phyloP scores from a whole-genome alignment of 768 basidiomycete genomes.

The Russula sp. region DNA sequence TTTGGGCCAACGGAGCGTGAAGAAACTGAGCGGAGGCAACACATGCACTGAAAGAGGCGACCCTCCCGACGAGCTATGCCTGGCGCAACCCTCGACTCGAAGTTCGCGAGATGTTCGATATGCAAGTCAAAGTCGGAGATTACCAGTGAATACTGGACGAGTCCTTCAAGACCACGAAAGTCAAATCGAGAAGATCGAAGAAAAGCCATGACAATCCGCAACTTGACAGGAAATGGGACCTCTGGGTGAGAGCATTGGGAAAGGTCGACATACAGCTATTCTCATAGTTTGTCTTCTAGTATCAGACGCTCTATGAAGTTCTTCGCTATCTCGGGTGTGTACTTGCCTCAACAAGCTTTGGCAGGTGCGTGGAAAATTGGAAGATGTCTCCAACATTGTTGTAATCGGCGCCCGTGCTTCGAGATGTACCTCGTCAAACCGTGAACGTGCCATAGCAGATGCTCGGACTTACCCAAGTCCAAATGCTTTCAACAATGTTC shows the following conservation, averaged over 20 bases:
- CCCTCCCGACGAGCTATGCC: not conserved
- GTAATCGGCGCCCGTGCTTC: no score
- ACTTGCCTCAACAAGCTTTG: not conserved
- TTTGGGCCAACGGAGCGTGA: not conserved
- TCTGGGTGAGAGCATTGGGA: not conserved
- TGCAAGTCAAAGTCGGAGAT: no score
- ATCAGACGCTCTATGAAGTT: not conserved
- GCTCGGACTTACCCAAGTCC: no score
- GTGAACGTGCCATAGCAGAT: no score
- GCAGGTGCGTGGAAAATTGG: no score
- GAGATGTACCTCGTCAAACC: no score
- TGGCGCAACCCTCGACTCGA: not conserved
- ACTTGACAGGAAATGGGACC: not conserved
- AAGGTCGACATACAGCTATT: not conserved
- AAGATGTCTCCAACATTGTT: not conserved
- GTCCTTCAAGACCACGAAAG: not conserved
- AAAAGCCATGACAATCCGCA: not conserved
- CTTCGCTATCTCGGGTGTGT: not conserved
- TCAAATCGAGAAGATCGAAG: not conserved
- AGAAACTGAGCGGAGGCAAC: not conserved
- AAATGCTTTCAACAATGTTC: no score
- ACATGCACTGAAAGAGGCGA: not conserved
- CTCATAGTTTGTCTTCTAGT: not conserved
- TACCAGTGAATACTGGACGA: not conserved
- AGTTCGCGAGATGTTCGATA: no score